Evolutionary conservation across 78 protist genomes (phyloP).

Genomic region (Andalucia godoyi): DNA sequence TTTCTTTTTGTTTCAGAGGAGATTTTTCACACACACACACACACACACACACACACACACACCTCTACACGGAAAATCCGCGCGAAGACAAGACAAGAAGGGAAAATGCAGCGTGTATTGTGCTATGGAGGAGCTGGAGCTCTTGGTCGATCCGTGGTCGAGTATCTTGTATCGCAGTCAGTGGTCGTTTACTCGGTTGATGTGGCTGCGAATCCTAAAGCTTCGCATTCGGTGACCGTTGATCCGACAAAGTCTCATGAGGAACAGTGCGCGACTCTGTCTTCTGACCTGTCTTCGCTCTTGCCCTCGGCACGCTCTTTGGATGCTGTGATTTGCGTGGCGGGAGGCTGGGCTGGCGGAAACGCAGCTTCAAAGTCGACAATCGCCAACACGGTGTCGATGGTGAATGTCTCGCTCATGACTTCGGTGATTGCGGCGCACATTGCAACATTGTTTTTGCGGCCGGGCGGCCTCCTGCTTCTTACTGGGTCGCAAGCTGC

Average conservation of each 20-base stretch:
- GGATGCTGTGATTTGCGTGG: slow-evolving; percentile 50
- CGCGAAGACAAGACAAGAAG: too few species aligned
- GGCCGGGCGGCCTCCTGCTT: slow-evolving; percentile 36
- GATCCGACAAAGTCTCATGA: not conserved
- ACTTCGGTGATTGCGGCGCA: slow-evolving; percentile 40
- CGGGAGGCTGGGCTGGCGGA: slow-evolving; percentile 68
- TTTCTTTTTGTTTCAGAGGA: too few species aligned
- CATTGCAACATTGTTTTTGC: slow-evolving; percentile 15
- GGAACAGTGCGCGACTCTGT: not conserved
- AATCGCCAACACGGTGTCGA: slow-evolving; percentile 14
- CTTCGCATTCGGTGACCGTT: not conserved
- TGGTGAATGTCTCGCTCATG: slow-evolving; percentile 28
- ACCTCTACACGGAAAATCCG: too few species aligned
- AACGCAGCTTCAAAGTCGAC: not conserved
- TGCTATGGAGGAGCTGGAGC: slow-evolving; percentile 56
- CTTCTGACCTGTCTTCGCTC: not conserved
- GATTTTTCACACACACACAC: too few species aligned
- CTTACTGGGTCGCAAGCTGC: slow-evolving; percentile 60
- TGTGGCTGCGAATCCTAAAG: slow-evolving; percentile 12
- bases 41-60: too few species aligned
- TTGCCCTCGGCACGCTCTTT: not conserved
- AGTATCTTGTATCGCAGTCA: not conserved
- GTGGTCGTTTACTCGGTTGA: slow-evolving; percentile 15
- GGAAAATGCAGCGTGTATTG: not conserved
- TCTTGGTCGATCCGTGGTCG: slow-evolving; percentile 22